Evolutionary conservation across 2,329 filamentous ascomycete genomes (phyloP).

Genomic region (Pseudogymnoascus pannorum): DNA sequence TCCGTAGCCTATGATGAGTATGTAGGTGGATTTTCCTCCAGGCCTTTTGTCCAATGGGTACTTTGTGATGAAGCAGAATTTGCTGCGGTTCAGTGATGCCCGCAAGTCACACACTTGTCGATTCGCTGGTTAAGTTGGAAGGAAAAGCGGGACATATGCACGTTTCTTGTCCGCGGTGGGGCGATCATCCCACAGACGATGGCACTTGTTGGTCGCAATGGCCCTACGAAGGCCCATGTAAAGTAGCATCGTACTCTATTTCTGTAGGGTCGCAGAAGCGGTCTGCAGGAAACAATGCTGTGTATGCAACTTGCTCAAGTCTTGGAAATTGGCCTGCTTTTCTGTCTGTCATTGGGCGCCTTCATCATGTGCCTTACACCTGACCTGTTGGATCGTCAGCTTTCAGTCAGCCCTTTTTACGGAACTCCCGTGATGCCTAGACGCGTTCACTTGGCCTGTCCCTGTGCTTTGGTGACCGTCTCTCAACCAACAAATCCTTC

Average conservation of each 20-base stretch:
- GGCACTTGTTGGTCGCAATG: slow-evolving; percentile 4
- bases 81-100: background rate
- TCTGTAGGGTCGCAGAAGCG: slow-evolving; percentile 3
- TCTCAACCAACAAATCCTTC: slow-evolving; percentile 3
- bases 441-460: background rate
- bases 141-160: background rate
- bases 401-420: slow-evolving; percentile 4
- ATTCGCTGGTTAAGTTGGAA: slow-evolving; percentile 5
- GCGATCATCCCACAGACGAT: slow-evolving; percentile 8
- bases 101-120: slow-evolving; percentile 8
- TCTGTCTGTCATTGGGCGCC: background rate
- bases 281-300: background rate
- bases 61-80: slow-evolving; percentile 3
- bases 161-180: slow-evolving; percentile 7
- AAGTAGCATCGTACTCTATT: slow-evolving; percentile 2
- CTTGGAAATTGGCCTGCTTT: background rate
- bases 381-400: slow-evolving; percentile 3
- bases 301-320: background rate
- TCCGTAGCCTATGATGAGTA: slow-evolving; percentile 2
- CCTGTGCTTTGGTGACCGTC: background rate
- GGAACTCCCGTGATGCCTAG: slow-evolving; percentile 8
- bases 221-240: background rate
- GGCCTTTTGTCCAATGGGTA: slow-evolving; percentile 4
- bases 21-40: background rate
- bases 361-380: slow-evolving; percentile 1